Conservation (phyloP, 2,329 filamentous ascomycete species). For the Clonostachys byssicola region DNA sequence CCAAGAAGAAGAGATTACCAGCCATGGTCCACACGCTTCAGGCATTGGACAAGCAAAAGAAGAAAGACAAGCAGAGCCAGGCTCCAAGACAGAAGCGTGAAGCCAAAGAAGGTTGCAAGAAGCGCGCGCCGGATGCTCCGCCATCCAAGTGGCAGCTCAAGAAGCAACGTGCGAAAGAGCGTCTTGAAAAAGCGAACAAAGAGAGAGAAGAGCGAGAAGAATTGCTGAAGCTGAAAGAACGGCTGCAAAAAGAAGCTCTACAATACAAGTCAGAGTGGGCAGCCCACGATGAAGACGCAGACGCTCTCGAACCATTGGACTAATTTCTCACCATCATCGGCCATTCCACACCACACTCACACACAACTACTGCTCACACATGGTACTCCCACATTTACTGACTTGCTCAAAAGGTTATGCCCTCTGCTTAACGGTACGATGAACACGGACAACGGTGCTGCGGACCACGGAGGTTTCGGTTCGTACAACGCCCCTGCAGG, state of each 20-base stretch:
- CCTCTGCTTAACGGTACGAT: slow-evolving; percentile 82
- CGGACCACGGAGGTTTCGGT: slow-evolving; percentile 56
- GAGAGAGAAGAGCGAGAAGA: neutral
- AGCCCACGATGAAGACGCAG: slow-evolving; percentile 2
- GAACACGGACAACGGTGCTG: slow-evolving; percentile 53
- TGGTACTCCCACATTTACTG: slow-evolving; percentile 2
- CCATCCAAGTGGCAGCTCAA: neutral
- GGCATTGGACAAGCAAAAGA: slow-evolving; percentile 11
- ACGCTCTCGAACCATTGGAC: neutral
- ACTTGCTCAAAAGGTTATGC: slow-evolving; percentile 57
- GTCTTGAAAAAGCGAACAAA: neutral
- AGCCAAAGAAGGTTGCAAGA: slow-evolving; percentile 3
- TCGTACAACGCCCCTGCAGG: slow-evolving; percentile 35
- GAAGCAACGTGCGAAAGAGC: neutral
- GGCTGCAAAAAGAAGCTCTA: neutral
- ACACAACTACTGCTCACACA: neutral
- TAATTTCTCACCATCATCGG: neutral
- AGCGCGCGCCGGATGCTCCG: neutral
- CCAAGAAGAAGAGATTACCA: slow-evolving; percentile 8
- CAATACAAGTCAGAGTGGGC: slow-evolving; percentile 4
- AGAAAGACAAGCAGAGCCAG: slow-evolving; percentile 3
- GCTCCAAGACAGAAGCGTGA: slow-evolving; percentile 9
- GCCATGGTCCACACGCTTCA: slow-evolving; percentile 11
- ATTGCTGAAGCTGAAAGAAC: neutral
- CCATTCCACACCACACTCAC: neutral